phyloP scores from a whole-genome alignment of 306 rosid species.

The Cicer bijugum region DNA sequence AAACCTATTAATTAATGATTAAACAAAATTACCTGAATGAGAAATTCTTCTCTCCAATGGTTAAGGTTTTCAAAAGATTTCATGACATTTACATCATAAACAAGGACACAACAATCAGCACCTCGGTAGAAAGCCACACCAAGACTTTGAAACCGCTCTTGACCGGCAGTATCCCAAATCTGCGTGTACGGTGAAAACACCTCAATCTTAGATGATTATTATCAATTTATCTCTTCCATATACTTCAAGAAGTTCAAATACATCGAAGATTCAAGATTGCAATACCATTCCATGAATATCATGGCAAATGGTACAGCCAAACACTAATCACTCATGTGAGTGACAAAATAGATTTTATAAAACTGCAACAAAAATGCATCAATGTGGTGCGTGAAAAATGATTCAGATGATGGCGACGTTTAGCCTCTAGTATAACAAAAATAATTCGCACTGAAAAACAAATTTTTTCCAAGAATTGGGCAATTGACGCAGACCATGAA shows the following conservation, averaged over 20 bases:
- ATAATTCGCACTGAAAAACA: too few relatives aligned
- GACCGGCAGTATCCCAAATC: conserved; percentile 99
- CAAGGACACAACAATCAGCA: conserved; percentile 99
- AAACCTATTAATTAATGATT: neutral
- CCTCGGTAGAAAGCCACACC: conserved; percentile 99
- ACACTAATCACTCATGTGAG: neutral
- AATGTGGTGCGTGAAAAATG: neutral
- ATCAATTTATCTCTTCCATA: too few relatives aligned
- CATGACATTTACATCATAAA: conserved; percentile 95
- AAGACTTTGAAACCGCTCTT: conserved; percentile 97
- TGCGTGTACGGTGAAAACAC: conserved; percentile 37
- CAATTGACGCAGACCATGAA: too few relatives aligned
- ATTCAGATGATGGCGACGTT: neutral
- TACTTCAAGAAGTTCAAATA: too few relatives aligned
- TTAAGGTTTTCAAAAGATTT: conserved; percentile 96
- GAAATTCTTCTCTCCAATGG: conserved; percentile 98
- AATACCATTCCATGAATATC: too few relatives aligned
- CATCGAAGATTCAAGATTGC: too few relatives aligned
- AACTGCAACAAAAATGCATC: neutral
- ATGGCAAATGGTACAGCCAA: too few relatives aligned
- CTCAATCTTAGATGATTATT: neutral
- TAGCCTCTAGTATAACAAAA: too few relatives aligned
- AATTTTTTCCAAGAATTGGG: too few relatives aligned
- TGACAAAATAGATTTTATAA: neutral
- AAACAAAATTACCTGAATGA: conserved; percentile 75